Evolutionary conservation across 2,329 filamentous ascomycete genomes (phyloP).

Genomic region (Hymenoscyphus fraxineus): DNA sequence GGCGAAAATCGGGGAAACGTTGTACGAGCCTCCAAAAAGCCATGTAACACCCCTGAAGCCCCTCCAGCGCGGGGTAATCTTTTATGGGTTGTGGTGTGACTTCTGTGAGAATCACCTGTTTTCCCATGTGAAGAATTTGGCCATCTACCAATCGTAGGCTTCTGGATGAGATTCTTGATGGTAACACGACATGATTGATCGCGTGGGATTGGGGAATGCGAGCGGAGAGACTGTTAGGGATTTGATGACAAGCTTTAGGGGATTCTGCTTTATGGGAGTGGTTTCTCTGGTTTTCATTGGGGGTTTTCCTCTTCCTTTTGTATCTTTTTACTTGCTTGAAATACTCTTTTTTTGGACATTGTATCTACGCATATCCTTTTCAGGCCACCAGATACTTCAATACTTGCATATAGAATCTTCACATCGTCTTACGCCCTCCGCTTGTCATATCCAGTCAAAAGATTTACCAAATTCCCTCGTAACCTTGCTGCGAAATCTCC

Average conservation of each 20-base stretch:
- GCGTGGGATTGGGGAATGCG: background rate
- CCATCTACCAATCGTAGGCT: background rate
- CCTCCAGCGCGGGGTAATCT: background rate
- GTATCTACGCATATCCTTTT: background rate
- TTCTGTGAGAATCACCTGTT: background rate
- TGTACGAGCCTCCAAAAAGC: background rate
- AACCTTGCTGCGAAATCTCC: background rate
- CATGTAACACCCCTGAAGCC: background rate
- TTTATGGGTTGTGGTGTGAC: conserved; percentile 3
- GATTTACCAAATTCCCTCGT: background rate
- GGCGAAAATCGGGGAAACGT: background rate
- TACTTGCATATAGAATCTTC: background rate
- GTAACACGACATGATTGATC: background rate
- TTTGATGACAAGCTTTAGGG: background rate
- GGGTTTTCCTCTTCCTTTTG: background rate
- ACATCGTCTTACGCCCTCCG: background rate
- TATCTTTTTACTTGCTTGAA: background rate
- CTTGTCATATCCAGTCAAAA: background rate
- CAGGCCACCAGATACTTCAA: background rate
- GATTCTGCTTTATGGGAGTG: background rate
- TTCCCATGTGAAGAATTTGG: background rate
- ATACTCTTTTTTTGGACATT: background rate
- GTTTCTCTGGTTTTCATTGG: background rate
- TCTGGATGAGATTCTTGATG: background rate
- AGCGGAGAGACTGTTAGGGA: conserved; percentile 11